phyloP scores from a whole-genome alignment of 2,329 filamentous ascomycete genomes.

The Aspergillus sp. region DNA sequence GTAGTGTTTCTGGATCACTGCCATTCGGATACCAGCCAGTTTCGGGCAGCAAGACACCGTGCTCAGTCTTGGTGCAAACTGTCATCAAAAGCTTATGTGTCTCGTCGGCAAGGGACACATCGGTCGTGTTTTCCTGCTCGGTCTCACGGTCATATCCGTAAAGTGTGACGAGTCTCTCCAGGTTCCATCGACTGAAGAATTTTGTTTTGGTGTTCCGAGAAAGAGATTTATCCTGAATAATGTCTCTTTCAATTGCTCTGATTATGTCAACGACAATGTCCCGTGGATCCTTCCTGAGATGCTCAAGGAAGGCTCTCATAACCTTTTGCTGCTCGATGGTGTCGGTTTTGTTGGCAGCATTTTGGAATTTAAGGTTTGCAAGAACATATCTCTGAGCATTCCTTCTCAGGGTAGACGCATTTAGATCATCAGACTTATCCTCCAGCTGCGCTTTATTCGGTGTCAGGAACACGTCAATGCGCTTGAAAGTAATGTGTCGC shows the following conservation, averaged over 20 bases:
- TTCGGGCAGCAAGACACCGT: slow-evolving; percentile 73
- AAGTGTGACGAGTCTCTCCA: slow-evolving; percentile 70
- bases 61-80: slow-evolving; percentile 70
- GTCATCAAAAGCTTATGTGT: slow-evolving; percentile 74
- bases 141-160: slow-evolving; percentile 56
- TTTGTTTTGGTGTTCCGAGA: slow-evolving; percentile 71
- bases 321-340: slow-evolving; percentile 74
- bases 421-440: slow-evolving; percentile 61
- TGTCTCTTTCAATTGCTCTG: slow-evolving; percentile 64
- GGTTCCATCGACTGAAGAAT: slow-evolving; percentile 71
- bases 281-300: slow-evolving; percentile 74
- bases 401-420: slow-evolving; percentile 76
- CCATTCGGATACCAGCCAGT: slow-evolving; percentile 82
- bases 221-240: slow-evolving; percentile 74
- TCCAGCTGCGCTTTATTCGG: slow-evolving; percentile 57
- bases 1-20: slow-evolving; percentile 58
- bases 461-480: slow-evolving; percentile 76
- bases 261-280: slow-evolving; percentile 75
- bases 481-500: slow-evolving; percentile 75
- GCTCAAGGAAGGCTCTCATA: slow-evolving; percentile 69
- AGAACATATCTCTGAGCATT: slow-evolving; percentile 81
- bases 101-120: slow-evolving; percentile 60
- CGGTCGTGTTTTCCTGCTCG: slow-evolving; percentile 46
- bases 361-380: slow-evolving; percentile 74
- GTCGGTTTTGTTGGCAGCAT: slow-evolving; percentile 74